phyloP scores from a whole-genome alignment of 1,139 yeast genomes.

The Waltiozyma sp. region DNA sequence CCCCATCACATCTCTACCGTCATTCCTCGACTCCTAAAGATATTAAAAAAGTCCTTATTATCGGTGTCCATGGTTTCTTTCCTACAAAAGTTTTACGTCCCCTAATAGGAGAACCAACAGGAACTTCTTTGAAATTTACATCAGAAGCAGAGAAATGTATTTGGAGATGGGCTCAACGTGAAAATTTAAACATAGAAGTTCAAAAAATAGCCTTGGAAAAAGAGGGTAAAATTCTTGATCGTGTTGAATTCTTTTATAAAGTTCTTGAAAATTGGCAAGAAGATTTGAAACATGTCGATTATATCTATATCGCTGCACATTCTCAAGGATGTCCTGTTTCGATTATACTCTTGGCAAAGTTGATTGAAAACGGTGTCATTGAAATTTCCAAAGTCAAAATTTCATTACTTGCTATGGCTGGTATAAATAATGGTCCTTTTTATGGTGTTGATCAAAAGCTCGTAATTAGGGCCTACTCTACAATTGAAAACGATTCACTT shows the following conservation, averaged over 20 bases:
- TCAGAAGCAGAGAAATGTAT: slow-evolving; percentile 77
- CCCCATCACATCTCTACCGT: slow-evolving; percentile 21
- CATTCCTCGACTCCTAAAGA: slow-evolving; percentile 3
- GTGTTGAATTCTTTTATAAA: slow-evolving; percentile 72
- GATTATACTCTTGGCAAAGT: slow-evolving; percentile 59
- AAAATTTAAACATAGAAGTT: slow-evolving; percentile 43
- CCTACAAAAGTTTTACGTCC: slow-evolving; percentile 82
- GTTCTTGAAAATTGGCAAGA: slow-evolving; percentile 61
- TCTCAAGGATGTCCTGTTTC: slow-evolving; percentile 96
- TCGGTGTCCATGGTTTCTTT: slow-evolving; percentile 94
- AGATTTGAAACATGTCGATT: slow-evolving; percentile 69
- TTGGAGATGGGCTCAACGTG: slow-evolving; percentile 51
- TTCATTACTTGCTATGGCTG: slow-evolving; percentile 89
- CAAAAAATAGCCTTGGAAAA: slow-evolving; percentile 89
- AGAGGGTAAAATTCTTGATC: slow-evolving; percentile 79
- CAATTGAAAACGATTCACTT: slow-evolving; percentile 81
- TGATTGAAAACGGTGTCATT: slow-evolving; percentile 51
- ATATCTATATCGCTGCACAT: slow-evolving; percentile 81
- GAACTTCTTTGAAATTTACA: slow-evolving; percentile 80
- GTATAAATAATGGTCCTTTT: slow-evolving; percentile 87
- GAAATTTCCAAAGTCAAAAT: slow-evolving; percentile 37
- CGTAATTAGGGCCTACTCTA: slow-evolving; percentile 77
- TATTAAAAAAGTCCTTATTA: slow-evolving; percentile 50
- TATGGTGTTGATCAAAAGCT: slow-evolving; percentile 79
- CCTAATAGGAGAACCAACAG: slow-evolving; percentile 84